Conservation (phyloP, 2,329 filamentous ascomycete species). For the Cladosporium cucumerinum region DNA sequence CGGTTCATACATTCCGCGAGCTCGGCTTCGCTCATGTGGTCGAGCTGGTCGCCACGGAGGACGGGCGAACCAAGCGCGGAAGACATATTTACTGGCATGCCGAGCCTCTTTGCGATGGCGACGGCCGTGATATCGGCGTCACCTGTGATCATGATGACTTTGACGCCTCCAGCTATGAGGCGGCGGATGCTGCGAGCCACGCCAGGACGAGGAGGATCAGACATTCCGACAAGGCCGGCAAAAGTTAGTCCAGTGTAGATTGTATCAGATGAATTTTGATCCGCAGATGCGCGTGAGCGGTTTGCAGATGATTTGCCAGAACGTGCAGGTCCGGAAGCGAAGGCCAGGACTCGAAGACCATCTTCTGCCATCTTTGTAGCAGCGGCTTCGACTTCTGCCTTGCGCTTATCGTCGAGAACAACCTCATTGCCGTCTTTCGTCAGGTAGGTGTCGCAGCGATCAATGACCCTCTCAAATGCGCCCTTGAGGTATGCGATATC, state of each 20-base stretch:
- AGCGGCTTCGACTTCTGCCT: slow-evolving; percentile 71
- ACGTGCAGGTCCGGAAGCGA: slow-evolving; percentile 73
- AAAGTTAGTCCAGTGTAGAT: slow-evolving; percentile 81
- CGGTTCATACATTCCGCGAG: slow-evolving; percentile 79
- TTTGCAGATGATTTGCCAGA: slow-evolving; percentile 24
- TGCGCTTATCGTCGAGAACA: slow-evolving; percentile 72
- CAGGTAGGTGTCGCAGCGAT: slow-evolving; percentile 85
- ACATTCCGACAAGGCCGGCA: slow-evolving; percentile 93
- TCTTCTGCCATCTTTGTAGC: slow-evolving; percentile 84
- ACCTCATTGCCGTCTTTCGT: slow-evolving; percentile 83
- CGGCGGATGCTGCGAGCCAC: slow-evolving; percentile 85
- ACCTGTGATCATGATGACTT: slow-evolving; percentile 98
- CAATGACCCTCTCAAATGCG: slow-evolving; percentile 80
- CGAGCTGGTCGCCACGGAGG: slow-evolving; percentile 85
- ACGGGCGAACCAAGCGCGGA: slow-evolving; percentile 64
- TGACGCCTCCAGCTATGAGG: slow-evolving; percentile 89
- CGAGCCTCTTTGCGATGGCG: slow-evolving; percentile 90
- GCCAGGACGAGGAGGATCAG: slow-evolving; percentile 85
- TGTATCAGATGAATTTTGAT: slow-evolving; percentile 18
- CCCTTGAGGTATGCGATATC: slow-evolving; percentile 95
- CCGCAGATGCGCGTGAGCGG: slow-evolving; percentile 30
- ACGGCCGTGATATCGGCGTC: slow-evolving; percentile 93
- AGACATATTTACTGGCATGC: slow-evolving; percentile 75
- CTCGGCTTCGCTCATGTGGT: slow-evolving; percentile 81
- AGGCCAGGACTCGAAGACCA: slow-evolving; percentile 85